Evolutionary conservation across 257 asterid species (phyloP).

Genomic region (Solanum dulcamara): DNA sequence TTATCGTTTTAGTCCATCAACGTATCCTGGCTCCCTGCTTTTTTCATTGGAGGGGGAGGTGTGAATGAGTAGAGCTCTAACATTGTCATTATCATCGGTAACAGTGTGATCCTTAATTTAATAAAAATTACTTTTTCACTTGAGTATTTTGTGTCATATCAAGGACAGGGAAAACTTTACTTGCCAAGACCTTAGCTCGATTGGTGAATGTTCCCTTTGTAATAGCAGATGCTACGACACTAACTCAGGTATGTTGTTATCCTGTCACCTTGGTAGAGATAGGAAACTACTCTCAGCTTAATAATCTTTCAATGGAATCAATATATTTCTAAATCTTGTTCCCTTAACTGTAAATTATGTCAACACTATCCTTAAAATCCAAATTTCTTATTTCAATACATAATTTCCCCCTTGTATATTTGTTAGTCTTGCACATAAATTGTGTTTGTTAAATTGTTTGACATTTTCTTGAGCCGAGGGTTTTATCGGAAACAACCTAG

Average conservation of each 20-base stretch:
- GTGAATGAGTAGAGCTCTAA: neutral
- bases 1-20: neutral
- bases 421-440: neutral
- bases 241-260: slow-evolving; percentile 71
- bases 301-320: neutral
- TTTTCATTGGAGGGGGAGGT: neutral
- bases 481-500: neutral
- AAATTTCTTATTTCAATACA: neutral
- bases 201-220: slow-evolving; percentile 96
- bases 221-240: slow-evolving; percentile 97
- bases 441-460: neutral
- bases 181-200: slow-evolving; percentile 96
- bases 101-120: neutral
- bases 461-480: neutral
- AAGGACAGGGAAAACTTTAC: slow-evolving; percentile 99
- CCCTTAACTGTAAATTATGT: neutral
- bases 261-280: neutral
- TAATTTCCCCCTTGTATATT: neutral
- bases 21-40: neutral
- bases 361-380: neutral
- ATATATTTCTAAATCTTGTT: neutral
- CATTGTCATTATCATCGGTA: neutral
- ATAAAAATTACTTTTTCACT: slow-evolving; percentile 41
- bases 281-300: neutral
- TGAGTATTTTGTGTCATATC: slow-evolving; percentile 38